These are phyloP conservation scores for Penicillium angulare DNA, from an alignment of 495 filamentous ascomycete genomes.

Conservation along the genomic window DNA sequence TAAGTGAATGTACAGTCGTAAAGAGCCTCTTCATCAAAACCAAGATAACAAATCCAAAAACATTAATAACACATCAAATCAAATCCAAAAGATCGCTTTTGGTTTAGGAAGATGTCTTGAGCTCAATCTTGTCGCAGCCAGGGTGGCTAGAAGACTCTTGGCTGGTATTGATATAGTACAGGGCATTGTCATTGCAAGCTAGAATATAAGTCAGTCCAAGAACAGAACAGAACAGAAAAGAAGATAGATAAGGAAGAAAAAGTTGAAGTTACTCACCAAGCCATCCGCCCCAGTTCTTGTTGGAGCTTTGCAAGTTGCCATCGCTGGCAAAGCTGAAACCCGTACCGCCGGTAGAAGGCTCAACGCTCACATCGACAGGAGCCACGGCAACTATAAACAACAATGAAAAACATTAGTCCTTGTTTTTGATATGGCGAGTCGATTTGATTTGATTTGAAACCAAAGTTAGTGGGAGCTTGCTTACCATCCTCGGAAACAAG, in stretches of 20 bases:
- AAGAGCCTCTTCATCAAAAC: background rate
- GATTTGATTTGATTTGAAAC: background rate
- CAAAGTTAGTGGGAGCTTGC: background rate
- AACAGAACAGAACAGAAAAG: background rate
- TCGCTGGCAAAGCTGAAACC: constrained; percentile 28
- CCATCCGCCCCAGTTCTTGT: constrained; percentile 34
- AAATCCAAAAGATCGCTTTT: no score
- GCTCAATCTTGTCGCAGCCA: background rate
- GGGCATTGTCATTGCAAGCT: constrained; percentile 1
- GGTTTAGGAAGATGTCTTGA: background rate
- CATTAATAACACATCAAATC: background rate
- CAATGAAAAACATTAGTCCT: no score
- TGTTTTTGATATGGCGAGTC: no score
- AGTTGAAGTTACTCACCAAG: constrained; percentile 30
- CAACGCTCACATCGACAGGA: constrained; percentile 23
- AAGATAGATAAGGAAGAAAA: background rate
- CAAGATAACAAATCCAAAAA: background rate
- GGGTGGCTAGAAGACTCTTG: background rate
- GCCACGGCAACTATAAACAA: background rate
- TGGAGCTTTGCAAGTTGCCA: constrained; percentile 18
- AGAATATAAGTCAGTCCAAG: background rate
- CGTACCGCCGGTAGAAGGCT: constrained; percentile 14
- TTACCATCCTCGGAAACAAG: constrained; percentile 13
- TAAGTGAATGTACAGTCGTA: constrained; percentile 1
- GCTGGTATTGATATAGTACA: constrained; percentile 2